Percentiles rank a stretch among this genome's conserved stretches.
phyloP scores from a whole-genome alignment of 1,284 basidiomycete species.

The Puccinia polysora region DNA sequence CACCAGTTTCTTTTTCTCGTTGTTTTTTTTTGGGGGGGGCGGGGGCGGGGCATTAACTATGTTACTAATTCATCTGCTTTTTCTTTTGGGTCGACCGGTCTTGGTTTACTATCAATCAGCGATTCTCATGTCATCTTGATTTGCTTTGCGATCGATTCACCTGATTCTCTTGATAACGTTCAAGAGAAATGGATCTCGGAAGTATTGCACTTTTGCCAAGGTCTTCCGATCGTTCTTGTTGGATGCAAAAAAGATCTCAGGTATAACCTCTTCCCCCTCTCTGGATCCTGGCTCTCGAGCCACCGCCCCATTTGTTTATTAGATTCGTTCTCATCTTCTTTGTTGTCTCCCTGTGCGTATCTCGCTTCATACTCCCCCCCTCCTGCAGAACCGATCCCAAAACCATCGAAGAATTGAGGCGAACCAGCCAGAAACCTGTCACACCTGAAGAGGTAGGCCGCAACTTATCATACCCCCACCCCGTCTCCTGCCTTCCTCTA shows the following conservation, averaged over 20 bases:
- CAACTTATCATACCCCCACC: too few relatives aligned
- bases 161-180: constrained; percentile 87
- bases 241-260: constrained; percentile 85
- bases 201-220: constrained; percentile 84
- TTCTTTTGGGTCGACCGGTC: neutral
- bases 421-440: constrained; percentile 75
- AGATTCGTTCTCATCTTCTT: neutral
- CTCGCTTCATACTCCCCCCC: too few relatives aligned
- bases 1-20: neutral
- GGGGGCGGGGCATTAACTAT: constrained; percentile 10
- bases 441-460: constrained; percentile 71
- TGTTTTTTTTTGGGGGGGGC: too few relatives aligned
- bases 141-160: constrained; percentile 86
- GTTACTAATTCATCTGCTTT: constrained; percentile 70
- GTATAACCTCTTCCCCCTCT: neutral
- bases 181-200: constrained; percentile 97
- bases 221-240: constrained; percentile 80
- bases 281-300: too few relatives aligned
- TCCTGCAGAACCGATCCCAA: constrained; percentile 66
- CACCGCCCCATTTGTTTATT: neutral
- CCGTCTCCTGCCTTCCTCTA: constrained; percentile 26
- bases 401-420: constrained; percentile 72
- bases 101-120: constrained; percentile 2
- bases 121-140: constrained; percentile 90
- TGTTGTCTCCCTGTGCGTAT: neutral